phyloP scores from a whole-genome alignment of 2,329 filamentous ascomycete species.

The Epichloe sp. region DNA sequence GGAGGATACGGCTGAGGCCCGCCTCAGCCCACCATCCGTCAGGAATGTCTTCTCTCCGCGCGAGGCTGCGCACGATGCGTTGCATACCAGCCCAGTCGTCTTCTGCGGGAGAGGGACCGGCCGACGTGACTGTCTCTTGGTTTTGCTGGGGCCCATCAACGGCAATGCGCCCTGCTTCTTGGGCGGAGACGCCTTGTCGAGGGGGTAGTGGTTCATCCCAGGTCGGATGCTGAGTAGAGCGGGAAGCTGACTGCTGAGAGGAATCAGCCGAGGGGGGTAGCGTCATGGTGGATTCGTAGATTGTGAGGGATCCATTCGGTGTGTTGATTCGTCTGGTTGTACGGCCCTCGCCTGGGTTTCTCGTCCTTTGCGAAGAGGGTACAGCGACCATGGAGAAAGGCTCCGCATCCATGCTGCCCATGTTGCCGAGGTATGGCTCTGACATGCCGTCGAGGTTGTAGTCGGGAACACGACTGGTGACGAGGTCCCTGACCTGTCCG shows the following conservation, averaged over 20 bases:
- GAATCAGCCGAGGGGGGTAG: background rate
- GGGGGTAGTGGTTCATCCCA: background rate
- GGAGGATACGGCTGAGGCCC: conserved; percentile 48
- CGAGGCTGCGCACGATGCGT: conserved; percentile 56
- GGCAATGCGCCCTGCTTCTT: background rate
- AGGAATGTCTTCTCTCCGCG: conserved; percentile 60
- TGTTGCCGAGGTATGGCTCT: conserved; percentile 2
- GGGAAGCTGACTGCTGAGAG: background rate
- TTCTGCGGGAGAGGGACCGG: conserved; percentile 14
- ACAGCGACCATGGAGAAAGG: background rate
- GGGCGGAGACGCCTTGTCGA: background rate
- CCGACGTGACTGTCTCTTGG: background rate
- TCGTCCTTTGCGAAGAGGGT: background rate
- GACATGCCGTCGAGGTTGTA: conserved; percentile 8
- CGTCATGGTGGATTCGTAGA: conserved; percentile 4
- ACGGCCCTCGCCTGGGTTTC: background rate
- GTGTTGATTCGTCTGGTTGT: conserved; percentile 1
- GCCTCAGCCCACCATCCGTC: conserved; percentile 72
- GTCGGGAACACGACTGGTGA: conserved; percentile 8
- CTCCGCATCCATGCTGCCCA: background rate
- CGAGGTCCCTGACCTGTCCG: background rate
- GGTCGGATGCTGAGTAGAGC: background rate
- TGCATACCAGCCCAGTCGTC: conserved; percentile 49
- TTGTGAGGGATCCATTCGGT: conserved; percentile 1
- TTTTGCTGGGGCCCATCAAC: background rate